A percentile compares a stretch with the other conserved stretches of the same genome.
Evolutionary conservation across 2,329 filamentous ascomycete genomes (phyloP).

Genomic region (Bipolaris sorokiniana): DNA sequence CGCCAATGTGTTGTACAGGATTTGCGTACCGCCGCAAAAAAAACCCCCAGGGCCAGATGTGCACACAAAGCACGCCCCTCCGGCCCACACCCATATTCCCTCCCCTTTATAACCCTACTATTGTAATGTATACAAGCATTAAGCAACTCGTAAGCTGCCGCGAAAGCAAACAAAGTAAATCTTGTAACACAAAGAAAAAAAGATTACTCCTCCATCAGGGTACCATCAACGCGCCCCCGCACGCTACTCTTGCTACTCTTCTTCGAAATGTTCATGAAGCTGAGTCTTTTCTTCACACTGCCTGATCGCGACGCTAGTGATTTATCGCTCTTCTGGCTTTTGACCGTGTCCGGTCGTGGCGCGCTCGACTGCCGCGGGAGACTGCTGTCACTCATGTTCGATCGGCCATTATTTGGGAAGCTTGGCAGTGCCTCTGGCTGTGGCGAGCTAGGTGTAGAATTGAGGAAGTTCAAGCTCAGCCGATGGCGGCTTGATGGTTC

Average conservation of each 20-base stretch:
- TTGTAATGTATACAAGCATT: conserved; percentile 18
- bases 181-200: conserved; percentile 4
- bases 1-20: conserved; percentile 12
- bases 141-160: conserved; percentile 16
- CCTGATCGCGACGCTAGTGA: conserved; percentile 53
- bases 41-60: conserved; percentile 5
- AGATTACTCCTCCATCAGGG: conserved; percentile 43
- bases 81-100: not conserved
- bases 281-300: conserved; percentile 77
- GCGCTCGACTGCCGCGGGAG: conserved; percentile 21
- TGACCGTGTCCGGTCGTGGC: conserved; percentile 38
- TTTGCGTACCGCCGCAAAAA: conserved; percentile 4
- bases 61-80: conserved; percentile 7
- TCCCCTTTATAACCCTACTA: conserved; percentile 1
- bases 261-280: conserved; percentile 75
- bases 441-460: conserved; percentile 32
- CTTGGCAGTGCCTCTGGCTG: conserved; percentile 39
- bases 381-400: conserved; percentile 29
- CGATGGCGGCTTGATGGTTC: conserved; percentile 35
- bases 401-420: conserved; percentile 23
- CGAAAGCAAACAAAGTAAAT: conserved; percentile 7
- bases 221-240: conserved; percentile 34
- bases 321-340: conserved; percentile 51
- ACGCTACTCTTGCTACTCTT: conserved; percentile 66
- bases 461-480: conserved; percentile 39